phyloP scores from a whole-genome alignment of 164 flowering plant genomes.

The Euptelea pleiosperma region DNA sequence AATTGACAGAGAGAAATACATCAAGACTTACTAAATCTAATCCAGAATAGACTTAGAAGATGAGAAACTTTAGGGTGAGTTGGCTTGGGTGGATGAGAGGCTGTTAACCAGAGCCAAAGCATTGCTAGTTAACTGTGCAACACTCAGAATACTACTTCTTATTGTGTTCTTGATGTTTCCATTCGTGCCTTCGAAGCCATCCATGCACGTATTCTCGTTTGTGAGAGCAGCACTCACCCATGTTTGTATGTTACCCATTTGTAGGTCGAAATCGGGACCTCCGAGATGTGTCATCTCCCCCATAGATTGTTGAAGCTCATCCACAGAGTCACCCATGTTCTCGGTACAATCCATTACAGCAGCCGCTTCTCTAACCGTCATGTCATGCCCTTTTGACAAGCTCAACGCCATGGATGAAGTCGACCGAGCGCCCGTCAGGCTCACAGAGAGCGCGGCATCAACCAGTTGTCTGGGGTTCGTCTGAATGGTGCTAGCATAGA shows the following conservation, averaged over 20 bases:
- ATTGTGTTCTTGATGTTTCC: conserved; percentile 25
- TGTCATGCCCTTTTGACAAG: conserved; percentile 12
- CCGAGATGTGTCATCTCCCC: conserved; percentile 38
- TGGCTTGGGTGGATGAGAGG: not conserved
- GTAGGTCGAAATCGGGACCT: conserved; percentile 25
- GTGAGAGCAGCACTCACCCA: conserved; percentile 71
- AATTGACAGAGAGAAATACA: too few relatives aligned
- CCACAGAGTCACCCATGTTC: conserved; percentile 39
- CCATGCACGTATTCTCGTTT: conserved; percentile 56
- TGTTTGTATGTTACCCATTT: conserved; percentile 48
- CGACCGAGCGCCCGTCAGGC: conserved; percentile 26
- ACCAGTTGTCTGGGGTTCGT: conserved; percentile 30
- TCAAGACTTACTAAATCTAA: too few relatives aligned
- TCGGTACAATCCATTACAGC: conserved; percentile 51
- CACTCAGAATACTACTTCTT: conserved; percentile 21
- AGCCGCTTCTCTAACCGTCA: conserved; percentile 30
- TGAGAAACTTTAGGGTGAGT: too few relatives aligned
- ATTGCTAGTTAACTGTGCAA: conserved; percentile 47
- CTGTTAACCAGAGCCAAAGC: conserved; percentile 49
- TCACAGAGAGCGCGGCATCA: conserved; percentile 33
- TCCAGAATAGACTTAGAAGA: too few relatives aligned
- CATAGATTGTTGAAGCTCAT: conserved; percentile 41
- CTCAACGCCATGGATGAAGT: conserved; percentile 24
- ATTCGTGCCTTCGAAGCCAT: conserved; percentile 34
- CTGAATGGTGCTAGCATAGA: conserved; percentile 36